These are phyloP conservation scores for Daedaleopsis sinensis DNA, from an alignment of 768 basidiomycete species.

Conservation along the genomic window DNA sequence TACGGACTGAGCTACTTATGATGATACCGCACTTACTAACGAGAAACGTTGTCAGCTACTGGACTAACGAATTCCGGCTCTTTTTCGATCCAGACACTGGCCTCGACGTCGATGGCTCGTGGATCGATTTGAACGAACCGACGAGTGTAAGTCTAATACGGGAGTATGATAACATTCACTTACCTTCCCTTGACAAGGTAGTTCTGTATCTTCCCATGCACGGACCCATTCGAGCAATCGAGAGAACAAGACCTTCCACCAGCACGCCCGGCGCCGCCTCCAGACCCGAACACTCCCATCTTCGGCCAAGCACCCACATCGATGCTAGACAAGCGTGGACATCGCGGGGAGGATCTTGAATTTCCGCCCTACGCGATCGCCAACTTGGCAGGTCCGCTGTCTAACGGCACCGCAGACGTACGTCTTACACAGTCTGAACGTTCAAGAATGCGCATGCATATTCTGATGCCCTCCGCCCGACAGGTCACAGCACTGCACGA, in stretches of 20 bases:
- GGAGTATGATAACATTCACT: not conserved
- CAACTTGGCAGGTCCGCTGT: constrained; percentile 53
- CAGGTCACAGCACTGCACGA: constrained; percentile 44
- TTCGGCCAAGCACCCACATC: constrained; percentile 36
- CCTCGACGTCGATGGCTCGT: constrained; percentile 68
- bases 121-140: constrained; percentile 82
- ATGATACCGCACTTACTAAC: too few relatives aligned
- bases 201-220: constrained; percentile 68
- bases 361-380: constrained; percentile 62
- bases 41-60: constrained; percentile 43
- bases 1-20: constrained; percentile 31
- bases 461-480: not conserved
- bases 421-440: constrained; percentile 22
- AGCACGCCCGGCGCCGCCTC: constrained; percentile 48
- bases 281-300: constrained; percentile 55
- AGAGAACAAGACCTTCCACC: constrained; percentile 56
- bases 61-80: constrained; percentile 59
- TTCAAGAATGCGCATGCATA: not conserved
- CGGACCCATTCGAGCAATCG: constrained; percentile 62
- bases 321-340: constrained; percentile 25
- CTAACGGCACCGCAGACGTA: constrained; percentile 57
- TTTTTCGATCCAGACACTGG: constrained; percentile 59
- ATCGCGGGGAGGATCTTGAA: constrained; percentile 41
- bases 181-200: constrained; percentile 25
- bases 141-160: constrained; percentile 45